Percentiles rank a stretch among this genome's conserved stretches.
Conservation (phyloP, 192 early-diverging fungal species). For the Entrophospora sp. region DNA sequence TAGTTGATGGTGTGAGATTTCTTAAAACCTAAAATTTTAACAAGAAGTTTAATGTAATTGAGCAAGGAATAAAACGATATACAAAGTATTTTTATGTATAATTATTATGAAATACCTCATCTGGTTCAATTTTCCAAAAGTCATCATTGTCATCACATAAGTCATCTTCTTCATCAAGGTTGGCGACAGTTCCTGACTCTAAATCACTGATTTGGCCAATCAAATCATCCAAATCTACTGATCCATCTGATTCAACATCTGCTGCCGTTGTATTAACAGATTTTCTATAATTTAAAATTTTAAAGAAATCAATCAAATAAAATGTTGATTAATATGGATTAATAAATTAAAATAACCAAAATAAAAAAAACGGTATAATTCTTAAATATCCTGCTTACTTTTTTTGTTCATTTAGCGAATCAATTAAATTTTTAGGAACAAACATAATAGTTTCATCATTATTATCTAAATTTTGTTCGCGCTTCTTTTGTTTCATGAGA, state of each 20-base stretch:
- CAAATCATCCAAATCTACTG: conserved; percentile 12
- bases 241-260: conserved; percentile 1
- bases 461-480: background rate
- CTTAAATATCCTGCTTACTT: background rate
- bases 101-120: conserved; percentile 1
- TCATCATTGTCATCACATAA: conserved; percentile 8
- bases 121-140: conserved; percentile 19
- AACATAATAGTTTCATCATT: conserved; percentile 5
- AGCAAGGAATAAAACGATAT: background rate
- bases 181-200: no score
- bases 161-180: background rate
- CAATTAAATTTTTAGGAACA: background rate
- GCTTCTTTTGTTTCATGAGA: conserved; percentile 7
- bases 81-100: background rate
- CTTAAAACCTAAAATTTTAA: background rate
- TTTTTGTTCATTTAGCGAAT: background rate
- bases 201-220: conserved; percentile 8
- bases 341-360: no score
- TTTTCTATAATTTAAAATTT: background rate
- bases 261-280: background rate
- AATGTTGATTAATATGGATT: no score
- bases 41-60: background rate
- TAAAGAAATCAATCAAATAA: no score
- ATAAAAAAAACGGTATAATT: background rate
- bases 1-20: conserved; percentile 10